Evolutionary conservation across 2,329 filamentous ascomycete genomes (phyloP).

Genomic region (Colletotrichum cordylinicola): DNA sequence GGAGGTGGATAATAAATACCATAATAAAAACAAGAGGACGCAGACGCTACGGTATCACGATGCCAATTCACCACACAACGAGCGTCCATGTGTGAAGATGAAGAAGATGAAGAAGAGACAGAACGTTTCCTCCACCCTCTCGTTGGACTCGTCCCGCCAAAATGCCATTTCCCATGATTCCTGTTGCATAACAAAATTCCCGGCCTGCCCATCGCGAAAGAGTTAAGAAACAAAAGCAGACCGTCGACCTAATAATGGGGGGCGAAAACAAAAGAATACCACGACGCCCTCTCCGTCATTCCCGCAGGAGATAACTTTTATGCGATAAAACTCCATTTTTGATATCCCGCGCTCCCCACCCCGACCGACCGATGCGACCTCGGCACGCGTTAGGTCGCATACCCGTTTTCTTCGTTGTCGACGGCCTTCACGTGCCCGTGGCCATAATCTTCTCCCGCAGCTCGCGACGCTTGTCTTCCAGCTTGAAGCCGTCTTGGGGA

Average conservation of each 20-base stretch:
- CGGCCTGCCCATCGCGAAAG: neutral
- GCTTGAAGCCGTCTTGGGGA: conserved; percentile 26
- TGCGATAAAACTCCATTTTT: conserved; percentile 13
- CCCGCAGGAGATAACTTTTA: conserved; percentile 9
- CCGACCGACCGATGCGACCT: neutral
- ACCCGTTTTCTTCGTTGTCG: neutral
- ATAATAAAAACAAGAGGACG: neutral
- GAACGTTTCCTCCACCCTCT: neutral
- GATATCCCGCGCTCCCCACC: neutral
- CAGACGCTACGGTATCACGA: neutral
- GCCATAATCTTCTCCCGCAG: conserved; percentile 17
- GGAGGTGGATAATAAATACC: neutral
- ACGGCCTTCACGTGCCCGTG: neutral
- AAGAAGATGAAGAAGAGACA: neutral
- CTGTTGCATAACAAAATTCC: neutral
- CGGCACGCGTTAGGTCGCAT: neutral
- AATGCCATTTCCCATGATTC: neutral
- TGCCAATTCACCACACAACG: neutral
- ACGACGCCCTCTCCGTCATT: conserved; percentile 8
- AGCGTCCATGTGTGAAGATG: neutral
- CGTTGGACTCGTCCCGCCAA: neutral
- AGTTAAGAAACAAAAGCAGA: neutral
- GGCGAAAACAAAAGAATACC: neutral
- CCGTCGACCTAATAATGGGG: neutral
- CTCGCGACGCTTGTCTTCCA: conserved; percentile 22